Base-by-base conservation (phyloP, 192 early-diverging fungal genomes). In the Coemansia sp. region DNA sequence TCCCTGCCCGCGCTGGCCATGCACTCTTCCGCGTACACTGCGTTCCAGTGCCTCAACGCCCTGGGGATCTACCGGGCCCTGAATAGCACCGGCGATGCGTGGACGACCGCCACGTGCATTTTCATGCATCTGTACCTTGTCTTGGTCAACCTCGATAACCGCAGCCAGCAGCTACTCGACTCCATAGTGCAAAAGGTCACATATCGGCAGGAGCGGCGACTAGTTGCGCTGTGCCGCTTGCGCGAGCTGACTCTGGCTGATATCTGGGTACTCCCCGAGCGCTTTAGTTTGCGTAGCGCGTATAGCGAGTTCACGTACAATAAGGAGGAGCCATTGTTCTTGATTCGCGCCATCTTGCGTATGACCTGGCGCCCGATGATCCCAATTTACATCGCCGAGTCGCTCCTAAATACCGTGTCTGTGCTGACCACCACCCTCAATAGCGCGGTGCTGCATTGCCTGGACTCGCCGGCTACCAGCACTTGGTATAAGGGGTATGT, bases 301-400 rank as follows among this genome's bases (percentile, higher is more conserved):
- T 36, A 66, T 11, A 38, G 50, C 50, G 72, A 79, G 36, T 70
- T 79, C 58, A 43, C 45, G n/a, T 79, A 74, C 52, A 56, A 79
- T 26, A 34, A 56, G 16, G 31, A 68, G 5, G 72, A 79, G 64
- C 50, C 68, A 3, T 37, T 79, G 41, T 79, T 79, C 42, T 23
- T 79, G 39, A 61, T 79, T 16, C 72, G 72, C 11, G 77, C 72
- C 18, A 64, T 79, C 23, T 9, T 58, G 3, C 71, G 77, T 4
- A 74, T 79, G 72, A 47, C 67, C 0, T 79, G 77, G 77, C 64
- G 77, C 13, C 77, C 77, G n/a, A 31, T 74, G 56, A 47, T 79
- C 8, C 77, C 77, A 1, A 31, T 79, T 12, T 70, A 61, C n/a
- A 47, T 70, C 7, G n/a, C 65, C 8, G 47, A 59, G 3, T 60